phyloP scores from a whole-genome alignment of 306 rosid species.

The Glycine soja region DNA sequence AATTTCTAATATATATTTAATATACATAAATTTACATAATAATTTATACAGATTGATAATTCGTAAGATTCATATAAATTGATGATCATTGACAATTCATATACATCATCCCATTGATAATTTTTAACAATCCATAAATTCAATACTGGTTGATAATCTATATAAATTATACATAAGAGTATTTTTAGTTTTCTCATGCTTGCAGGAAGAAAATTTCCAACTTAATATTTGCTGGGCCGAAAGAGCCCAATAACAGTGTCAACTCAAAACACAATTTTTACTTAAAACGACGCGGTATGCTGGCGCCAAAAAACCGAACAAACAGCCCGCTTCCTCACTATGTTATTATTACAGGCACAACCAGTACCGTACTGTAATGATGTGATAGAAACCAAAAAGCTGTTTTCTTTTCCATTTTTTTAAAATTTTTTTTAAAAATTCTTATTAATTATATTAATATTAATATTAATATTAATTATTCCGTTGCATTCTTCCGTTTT shows the following conservation, averaged over 20 bases:
- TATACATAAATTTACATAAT: too few species aligned
- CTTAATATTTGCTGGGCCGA: background rate
- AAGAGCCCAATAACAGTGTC: background rate
- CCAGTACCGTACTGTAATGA: slow-evolving; percentile 21
- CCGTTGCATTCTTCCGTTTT: background rate
- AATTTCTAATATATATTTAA: too few species aligned
- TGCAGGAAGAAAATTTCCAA: too few species aligned
- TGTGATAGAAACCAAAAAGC: slow-evolving; percentile 10
- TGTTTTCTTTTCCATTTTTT: background rate
- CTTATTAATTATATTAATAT: background rate
- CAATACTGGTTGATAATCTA: too few species aligned
- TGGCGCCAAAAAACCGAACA: background rate
- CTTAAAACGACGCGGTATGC: background rate
- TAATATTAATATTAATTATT: background rate
- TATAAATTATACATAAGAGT: too few species aligned
- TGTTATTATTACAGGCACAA: slow-evolving; percentile 25
- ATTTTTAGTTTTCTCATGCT: too few species aligned
- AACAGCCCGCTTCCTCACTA: slow-evolving; percentile 3
- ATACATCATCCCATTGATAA: too few species aligned
- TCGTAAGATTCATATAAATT: too few species aligned
- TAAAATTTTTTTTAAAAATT: background rate
- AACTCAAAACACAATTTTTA: too few species aligned
- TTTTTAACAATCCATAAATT: too few species aligned
- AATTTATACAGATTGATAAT: too few species aligned
- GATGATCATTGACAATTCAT: too few species aligned